Conservation (phyloP, 345 rosid species). For the Passiflora organensis region DNA sequence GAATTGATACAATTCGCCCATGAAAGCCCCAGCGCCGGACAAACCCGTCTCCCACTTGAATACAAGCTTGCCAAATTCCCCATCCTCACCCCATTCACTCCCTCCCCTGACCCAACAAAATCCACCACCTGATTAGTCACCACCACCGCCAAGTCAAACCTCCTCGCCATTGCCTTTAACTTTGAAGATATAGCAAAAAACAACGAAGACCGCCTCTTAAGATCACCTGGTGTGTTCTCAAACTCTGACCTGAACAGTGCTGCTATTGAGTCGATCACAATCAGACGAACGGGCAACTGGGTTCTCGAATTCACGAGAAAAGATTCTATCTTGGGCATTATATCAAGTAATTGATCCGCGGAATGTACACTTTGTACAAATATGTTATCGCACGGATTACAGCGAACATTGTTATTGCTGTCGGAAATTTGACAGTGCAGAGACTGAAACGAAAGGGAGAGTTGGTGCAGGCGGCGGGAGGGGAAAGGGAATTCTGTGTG, state of each 20-base stretch:
- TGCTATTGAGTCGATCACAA: constrained; percentile 79
- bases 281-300: constrained; percentile 54
- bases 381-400: constrained; percentile 54
- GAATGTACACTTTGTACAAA: constrained; percentile 52
- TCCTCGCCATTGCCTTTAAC: constrained; percentile 58
- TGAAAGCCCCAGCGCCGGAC: constrained; percentile 70
- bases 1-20: constrained; percentile 88
- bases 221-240: constrained; percentile 64
- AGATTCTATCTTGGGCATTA: constrained; percentile 54
- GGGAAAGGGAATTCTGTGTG: constrained; percentile 79
- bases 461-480: constrained; percentile 65
- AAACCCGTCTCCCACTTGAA: constrained; percentile 68
- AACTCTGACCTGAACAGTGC: constrained; percentile 84
- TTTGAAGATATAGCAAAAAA: constrained; percentile 72
- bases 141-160: constrained; percentile 60
- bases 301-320: constrained; percentile 35
- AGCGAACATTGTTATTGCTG: not conserved
- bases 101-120: constrained; percentile 47
- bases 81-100: constrained; percentile 51
- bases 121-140: constrained; percentile 91
- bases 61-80: constrained; percentile 61
- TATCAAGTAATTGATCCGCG: constrained; percentile 65
- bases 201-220: constrained; percentile 59
- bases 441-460: constrained; percentile 36
- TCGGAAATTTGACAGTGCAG: constrained; percentile 27